Evolutionary conservation across 2,329 filamentous ascomycete genomes (phyloP), one percentile per base, ranked within the genome.

Genomic region (Penicillium sp.): DNA sequence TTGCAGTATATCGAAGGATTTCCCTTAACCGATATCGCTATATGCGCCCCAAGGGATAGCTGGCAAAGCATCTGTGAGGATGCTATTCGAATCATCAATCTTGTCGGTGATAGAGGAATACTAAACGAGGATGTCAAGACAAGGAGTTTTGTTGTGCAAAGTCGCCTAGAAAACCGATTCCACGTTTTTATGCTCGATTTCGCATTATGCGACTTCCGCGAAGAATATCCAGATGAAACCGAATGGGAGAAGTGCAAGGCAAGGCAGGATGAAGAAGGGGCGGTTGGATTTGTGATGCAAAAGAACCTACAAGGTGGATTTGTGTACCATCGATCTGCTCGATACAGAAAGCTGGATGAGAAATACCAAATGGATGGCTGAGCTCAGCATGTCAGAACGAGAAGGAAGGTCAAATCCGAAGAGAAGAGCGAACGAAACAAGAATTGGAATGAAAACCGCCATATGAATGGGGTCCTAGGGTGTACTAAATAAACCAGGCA

Each of bases 1-100:
- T 34, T 53, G 18, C 31, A 55, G 28, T 42, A 44, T 34, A 42
- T 51, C 12, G 17, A 41, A 17, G 37, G 37, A 11, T 40, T 44
- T 35, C 30, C 22, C 4, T 42, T 52, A 25, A 36, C 35, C 3
- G 27, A 51, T 37, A 16, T 54, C 14, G 37, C 37, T 17, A 17
- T 10, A 2, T 28, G 31, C 8, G 32, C 41, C 1, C 44, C 41
- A n/a, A 37, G 26, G 14, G 41, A 46, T 8, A 32, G 15, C 9
- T 52, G 39, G 44, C 46, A 51, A 33, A 15, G 9, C 13, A 31
- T 53, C 12, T 50, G 50, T 23, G 48, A 54, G 8, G 44, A 52
- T 10, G 43, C 49, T 18, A 45, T 54, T 41, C 32, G 27, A 17
- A 40, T 54, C 20, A 18, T 52, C 7, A 25, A 46, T 37, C 11